These are phyloP conservation scores for Blastocystis sp. DNA, from an alignment of 352 stramenopile genomes.

Conservation along the genomic window DNA sequence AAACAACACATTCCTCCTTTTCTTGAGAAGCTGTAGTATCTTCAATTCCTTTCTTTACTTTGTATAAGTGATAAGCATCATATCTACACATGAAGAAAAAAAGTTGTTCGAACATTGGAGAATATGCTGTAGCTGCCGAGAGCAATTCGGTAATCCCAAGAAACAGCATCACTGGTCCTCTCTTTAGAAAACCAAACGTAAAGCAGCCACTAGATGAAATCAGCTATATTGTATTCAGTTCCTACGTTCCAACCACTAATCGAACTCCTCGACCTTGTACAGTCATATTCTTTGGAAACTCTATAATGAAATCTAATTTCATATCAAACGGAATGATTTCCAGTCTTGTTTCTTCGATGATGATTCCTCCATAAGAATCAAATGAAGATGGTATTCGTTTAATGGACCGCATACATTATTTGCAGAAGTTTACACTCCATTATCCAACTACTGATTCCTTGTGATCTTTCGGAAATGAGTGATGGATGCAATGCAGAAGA, in stretches of 20 bases:
- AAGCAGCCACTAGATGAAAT: slow-evolving; percentile 3
- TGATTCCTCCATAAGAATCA: neutral
- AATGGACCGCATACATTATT: neutral
- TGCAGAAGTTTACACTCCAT: too few species aligned
- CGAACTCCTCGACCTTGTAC: neutral
- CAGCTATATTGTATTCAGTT: neutral
- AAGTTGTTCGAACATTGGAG: neutral
- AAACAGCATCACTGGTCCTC: neutral
- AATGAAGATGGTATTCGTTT: neutral
- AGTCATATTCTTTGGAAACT: slow-evolving; percentile 29
- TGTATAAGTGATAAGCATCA: slow-evolving; percentile 18
- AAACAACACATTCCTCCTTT: slow-evolving; percentile 18
- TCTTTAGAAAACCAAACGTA: slow-evolving; percentile 37
- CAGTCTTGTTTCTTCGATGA: neutral
- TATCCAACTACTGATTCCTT: too few species aligned
- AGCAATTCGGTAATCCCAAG: slow-evolving; percentile 14
- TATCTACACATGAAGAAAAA: neutral
- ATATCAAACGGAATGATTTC: neutral
- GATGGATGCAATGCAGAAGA: neutral
- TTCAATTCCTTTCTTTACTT: neutral
- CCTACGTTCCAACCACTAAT: slow-evolving; percentile 30
- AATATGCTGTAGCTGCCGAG: neutral
- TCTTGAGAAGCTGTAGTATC: neutral
- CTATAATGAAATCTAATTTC: neutral
- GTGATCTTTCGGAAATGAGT: too few species aligned